Conservation (phyloP, 345 rosid genomes). For the Cardamine occulta region DNA sequence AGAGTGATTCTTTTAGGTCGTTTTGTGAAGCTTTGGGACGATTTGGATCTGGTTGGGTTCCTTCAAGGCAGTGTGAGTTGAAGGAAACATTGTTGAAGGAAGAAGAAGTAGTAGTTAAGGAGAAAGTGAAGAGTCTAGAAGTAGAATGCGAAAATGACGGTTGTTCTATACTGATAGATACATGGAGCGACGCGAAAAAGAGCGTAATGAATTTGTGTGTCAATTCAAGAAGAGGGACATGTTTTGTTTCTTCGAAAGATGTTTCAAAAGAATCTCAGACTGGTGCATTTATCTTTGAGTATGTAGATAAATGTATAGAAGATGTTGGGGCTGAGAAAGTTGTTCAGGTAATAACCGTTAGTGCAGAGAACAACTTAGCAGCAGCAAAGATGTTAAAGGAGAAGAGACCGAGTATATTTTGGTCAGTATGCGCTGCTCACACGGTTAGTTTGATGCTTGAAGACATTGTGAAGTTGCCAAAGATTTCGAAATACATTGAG, state of each 20-base stretch:
- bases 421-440: neutral
- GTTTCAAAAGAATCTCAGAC: neutral
- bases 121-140: neutral
- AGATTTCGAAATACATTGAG: conserved; percentile 4
- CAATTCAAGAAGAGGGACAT: neutral
- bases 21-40: conserved; percentile 6
- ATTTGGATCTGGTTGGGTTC: conserved; percentile 5
- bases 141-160: neutral
- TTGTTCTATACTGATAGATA: neutral
- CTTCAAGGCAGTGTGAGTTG: neutral
- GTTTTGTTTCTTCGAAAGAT: neutral
- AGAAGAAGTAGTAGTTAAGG: neutral
- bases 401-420: neutral
- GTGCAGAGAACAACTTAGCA: neutral
- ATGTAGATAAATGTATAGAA: neutral
- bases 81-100: conserved; percentile 9
- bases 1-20: neutral
- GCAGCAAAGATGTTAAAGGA: neutral
- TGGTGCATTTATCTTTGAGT: neutral
- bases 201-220: neutral
- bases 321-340: neutral
- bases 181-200: neutral
- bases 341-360: neutral
- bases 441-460: neutral
- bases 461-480: neutral